Evolutionary conservation across 2,329 filamentous ascomycete genomes (phyloP), one percentile per base, ranked within the genome.

Genomic region (Fusarium sp.): DNA sequence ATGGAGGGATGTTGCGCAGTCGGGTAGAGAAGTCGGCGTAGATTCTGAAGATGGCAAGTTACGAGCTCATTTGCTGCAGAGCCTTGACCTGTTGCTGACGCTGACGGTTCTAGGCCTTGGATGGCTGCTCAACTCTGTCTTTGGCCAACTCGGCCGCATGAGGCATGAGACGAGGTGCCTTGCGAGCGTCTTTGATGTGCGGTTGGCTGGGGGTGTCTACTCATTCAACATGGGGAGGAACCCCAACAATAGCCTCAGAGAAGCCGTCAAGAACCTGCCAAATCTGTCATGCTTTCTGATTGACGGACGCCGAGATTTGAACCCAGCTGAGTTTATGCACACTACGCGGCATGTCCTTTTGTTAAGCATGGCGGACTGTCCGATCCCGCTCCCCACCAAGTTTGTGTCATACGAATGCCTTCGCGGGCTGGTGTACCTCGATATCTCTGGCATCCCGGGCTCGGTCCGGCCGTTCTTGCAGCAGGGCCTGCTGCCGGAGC

Each of bases 111-210:
- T 68, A 90, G 88, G 89, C 75, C 74, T 87, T 27, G 74, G 79
- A 12, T 89, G 88, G 87, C 85, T 87, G 78, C 78, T 84, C 33
- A 75, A 79, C 35, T 89, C 89, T 75, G 82, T 87, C 53, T 82
- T 82, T 57, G 75, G 74, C 22, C 83, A 83, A 69, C 79, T 85
- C n/a, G 73, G 74, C 20, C 62, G 53, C 5, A 75, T 85, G 16
- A 77, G 84, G 2, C 69, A 72, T 16, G 74, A 77, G 22, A 88
- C 86, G 11, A 82, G 84, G n/a, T 74, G 70, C 5, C 80, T 89
- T 31, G 84, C 87, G 61, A 83, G 80, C 16, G 81, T 84, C 1
- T 78, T 90, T 20, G 88, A 91, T 78, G 84, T 86, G 33, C 84
- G 87, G 24, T 64, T 87, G 67, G 83, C 82, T 62, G 77, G 80